These are phyloP conservation scores for Endogone sp. DNA, from an alignment of 192 early-diverging fungal genomes.

Conservation along the genomic window DNA sequence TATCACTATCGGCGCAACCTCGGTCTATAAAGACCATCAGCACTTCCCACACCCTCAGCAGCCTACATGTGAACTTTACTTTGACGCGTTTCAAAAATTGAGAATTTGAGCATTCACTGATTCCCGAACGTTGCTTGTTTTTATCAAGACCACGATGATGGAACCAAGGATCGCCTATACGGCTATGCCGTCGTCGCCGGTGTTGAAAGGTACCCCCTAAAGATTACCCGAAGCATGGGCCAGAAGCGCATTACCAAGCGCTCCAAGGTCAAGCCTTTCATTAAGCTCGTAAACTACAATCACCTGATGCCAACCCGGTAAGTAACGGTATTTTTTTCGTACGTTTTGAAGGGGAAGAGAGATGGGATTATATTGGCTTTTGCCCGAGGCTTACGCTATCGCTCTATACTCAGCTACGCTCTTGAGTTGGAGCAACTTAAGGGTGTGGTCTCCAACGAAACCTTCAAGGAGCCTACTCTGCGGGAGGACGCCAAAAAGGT, in stretches of 20 bases:
- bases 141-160: slow-evolving; percentile 79
- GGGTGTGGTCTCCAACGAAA: slow-evolving; percentile 77
- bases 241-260: slow-evolving; percentile 95
- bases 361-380: too few relatives aligned
- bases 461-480: slow-evolving; percentile 94
- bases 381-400: too few relatives aligned
- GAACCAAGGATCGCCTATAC: slow-evolving; percentile 95
- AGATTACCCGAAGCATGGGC: slow-evolving; percentile 95
- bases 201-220: slow-evolving; percentile 94
- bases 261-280: slow-evolving; percentile 98
- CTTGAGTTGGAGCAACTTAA: slow-evolving; percentile 95
- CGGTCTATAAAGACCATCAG: not conserved
- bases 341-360: not conserved
- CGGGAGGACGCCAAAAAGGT: slow-evolving; percentile 83
- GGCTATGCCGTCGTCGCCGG: slow-evolving; percentile 98
- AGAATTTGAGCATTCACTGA: not conserved
- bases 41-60: slow-evolving; percentile 25
- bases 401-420: too few relatives aligned
- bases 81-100: not conserved
- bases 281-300: slow-evolving; percentile 99
- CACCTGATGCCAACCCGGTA: slow-evolving; percentile 99
- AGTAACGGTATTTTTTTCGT: not conserved
- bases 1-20: too few relatives aligned
- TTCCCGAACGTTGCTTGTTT: slow-evolving; percentile 1
- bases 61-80: slow-evolving; percentile 1